phyloP scores from a whole-genome alignment of 495 filamentous ascomycete genomes.

The Hypoxylon perforatum region DNA sequence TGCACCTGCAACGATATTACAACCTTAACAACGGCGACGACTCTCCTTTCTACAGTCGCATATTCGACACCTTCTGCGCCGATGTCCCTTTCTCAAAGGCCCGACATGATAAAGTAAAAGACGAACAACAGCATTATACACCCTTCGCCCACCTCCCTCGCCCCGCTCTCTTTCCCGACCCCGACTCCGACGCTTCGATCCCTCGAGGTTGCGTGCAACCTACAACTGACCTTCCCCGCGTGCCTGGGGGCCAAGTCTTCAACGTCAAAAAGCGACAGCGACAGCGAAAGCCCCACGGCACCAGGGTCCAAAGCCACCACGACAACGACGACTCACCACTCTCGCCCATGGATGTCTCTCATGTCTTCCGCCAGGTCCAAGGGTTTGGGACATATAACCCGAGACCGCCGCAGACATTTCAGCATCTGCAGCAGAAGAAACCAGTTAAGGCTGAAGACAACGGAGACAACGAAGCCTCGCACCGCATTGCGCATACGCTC shows the following conservation, averaged over 20 bases:
- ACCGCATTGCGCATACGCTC: slow-evolving; percentile 81
- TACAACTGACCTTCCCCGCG: slow-evolving; percentile 31
- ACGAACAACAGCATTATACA: slow-evolving; percentile 23
- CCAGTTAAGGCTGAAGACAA: slow-evolving; percentile 47
- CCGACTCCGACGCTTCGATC: slow-evolving; percentile 20
- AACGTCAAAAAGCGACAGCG: slow-evolving; percentile 21
- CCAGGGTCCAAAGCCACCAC: slow-evolving; percentile 5
- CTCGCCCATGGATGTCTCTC: slow-evolving; percentile 59
- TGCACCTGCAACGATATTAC: slow-evolving; percentile 12
- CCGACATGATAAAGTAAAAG: slow-evolving; percentile 37
- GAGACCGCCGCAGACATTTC: slow-evolving; percentile 49
- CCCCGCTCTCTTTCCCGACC: slow-evolving; percentile 37
- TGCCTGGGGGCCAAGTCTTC: slow-evolving; percentile 23
- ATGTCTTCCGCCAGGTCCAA: slow-evolving; percentile 59
- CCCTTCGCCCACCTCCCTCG: slow-evolving; percentile 22
- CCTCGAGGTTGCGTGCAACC: slow-evolving; percentile 37
- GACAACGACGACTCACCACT: slow-evolving; percentile 10
- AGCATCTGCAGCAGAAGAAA: slow-evolving; percentile 42
- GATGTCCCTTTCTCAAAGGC: slow-evolving; percentile 19
- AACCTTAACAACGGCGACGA: slow-evolving; percentile 26
- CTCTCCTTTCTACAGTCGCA: slow-evolving; percentile 40
- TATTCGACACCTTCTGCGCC: slow-evolving; percentile 36
- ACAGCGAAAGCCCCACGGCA: slow-evolving; percentile 19
- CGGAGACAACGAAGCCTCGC: slow-evolving; percentile 57
- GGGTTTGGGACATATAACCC: slow-evolving; percentile 58